Evolutionary conservation across 257 asterid genomes (phyloP), one percentile per base, ranked within the genome.

Genomic region (Solanum sejunctum): DNA sequence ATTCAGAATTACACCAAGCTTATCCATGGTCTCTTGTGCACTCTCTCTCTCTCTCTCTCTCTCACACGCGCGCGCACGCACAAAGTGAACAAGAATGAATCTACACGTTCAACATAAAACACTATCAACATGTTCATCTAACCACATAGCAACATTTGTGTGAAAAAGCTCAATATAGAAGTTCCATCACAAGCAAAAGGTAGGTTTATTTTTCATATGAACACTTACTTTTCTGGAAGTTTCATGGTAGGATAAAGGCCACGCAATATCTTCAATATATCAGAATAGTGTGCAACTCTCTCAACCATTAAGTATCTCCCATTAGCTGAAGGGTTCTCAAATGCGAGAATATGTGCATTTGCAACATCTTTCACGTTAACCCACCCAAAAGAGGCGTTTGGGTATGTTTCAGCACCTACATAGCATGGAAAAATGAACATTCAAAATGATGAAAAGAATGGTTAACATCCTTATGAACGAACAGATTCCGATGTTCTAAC

Each of bases 361-460:
- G 96, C 97, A 43, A 93, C 98, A 85, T 94, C 98, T 84, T 84
- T 92, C 12, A 94, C 98, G 75, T 93, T 86, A 9, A 92, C 91
- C 97, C 95, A 91, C 60, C 96, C 93, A 82, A 81, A 57, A 21
- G 90, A 63, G 49, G 85, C 73, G 84, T 92, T 91, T 61, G 92
- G 92, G 83, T 81, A 95, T 66, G 95, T 85, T 81, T 90, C 92
- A 8, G 95, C 92, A 78, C 95, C 98, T 95, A 90, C 70, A 90
- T 71, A 64, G 43, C 55, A 80, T 60, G 55, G 63, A 57, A 78
- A 32, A 73, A 43, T 28, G 73, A 63, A 73, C 43, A 54, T 61
- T 13, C 21, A 21, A 75, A 23, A 41, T 47, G 57, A n/a, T 5
- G 77, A 79, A 52, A 32, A 16, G 10, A 51, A 23, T 39, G 67